Base-by-base conservation (phyloP, 1,284 basidiomycete genomes). In the Anthracocystis panici-leucophaei region DNA sequence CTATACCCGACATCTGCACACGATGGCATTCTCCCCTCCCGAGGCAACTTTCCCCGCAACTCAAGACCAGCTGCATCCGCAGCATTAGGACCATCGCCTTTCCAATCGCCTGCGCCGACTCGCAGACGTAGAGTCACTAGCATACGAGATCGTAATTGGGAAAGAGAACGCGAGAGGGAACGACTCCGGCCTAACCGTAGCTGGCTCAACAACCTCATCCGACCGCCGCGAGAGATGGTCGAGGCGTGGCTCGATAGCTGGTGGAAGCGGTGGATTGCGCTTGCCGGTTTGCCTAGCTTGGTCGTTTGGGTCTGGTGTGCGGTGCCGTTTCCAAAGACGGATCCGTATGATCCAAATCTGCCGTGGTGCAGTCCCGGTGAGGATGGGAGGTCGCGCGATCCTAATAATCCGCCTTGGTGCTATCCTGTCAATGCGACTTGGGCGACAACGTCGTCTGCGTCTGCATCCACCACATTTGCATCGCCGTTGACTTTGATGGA, bases 231-330 rank as follows among this genome's bases (percentile, higher is more conserved):
- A 49, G 83, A 84, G 35, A 81, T 79, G 5, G 88, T 89, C 6
- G 87, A 88, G 50, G 66, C 51, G 0, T 88, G 87, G 87, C 81
- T 89, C 33, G 78, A 82, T 25, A 85, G 81, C 18, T 89, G 88
- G 86, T 87, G 86, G 86, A 87, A 85, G 57, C 77, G 88, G 0
- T 88, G 88, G 84, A 83, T 86, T 6, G 86, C 89, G 0, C 83
- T 89, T 5, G 86, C 88, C 0, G 65, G 87, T 0, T 60, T 87
- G 1, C 88, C 88, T 0, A 88, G 88, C 59, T 33, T 87, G 16
- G 81, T 87, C 0, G 88, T 88, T 1, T 89, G 88, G 88, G 54
- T 87, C 1, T 89, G 88, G 88, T 88, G 88, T 51, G 87, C 87
- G 0, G 79, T 89, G 12, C 88, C 88, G 3, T 89, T 89, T 57